Evolutionary conservation across 2,329 filamentous ascomycete genomes (phyloP).

Genomic region (Penicillium sclerotiorum): DNA sequence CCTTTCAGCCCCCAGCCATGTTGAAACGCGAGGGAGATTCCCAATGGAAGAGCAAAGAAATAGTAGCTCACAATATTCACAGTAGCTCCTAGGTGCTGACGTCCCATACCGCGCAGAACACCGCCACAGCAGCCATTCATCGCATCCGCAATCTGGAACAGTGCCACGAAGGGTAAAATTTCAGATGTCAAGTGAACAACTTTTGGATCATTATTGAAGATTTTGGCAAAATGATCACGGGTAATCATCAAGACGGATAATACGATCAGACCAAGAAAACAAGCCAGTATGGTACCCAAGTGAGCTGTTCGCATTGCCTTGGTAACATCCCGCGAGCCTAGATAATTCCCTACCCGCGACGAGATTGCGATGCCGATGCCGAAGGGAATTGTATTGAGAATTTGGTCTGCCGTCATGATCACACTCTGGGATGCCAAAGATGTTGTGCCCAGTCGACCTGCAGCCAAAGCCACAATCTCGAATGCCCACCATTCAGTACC

Average conservation of each 20-base stretch:
- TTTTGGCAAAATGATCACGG: constrained; percentile 70
- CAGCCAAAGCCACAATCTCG: constrained; percentile 82
- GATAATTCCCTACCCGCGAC: constrained; percentile 74
- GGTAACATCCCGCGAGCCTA: constrained; percentile 67
- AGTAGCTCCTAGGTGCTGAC: constrained; percentile 79
- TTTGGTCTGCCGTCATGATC: constrained; percentile 86
- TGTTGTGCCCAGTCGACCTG: constrained; percentile 76
- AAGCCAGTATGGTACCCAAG: constrained; percentile 71
- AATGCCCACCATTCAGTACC: constrained; percentile 96
- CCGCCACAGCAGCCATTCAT: constrained; percentile 85
- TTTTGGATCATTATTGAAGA: constrained; percentile 77
- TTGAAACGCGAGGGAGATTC: constrained; percentile 82
- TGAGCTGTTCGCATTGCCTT: constrained; percentile 75
- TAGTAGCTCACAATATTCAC: constrained; percentile 87
- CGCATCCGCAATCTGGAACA: constrained; percentile 90
- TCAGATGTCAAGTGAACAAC: constrained; percentile 75
- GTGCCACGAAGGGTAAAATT: constrained; percentile 81
- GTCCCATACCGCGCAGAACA: constrained; percentile 77
- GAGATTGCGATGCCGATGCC: constrained; percentile 82
- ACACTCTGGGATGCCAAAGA: constrained; percentile 81
- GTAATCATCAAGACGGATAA: constrained; percentile 70
- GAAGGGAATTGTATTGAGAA: constrained; percentile 84
- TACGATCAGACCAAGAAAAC: constrained; percentile 68
- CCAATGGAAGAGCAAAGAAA: constrained; percentile 75
- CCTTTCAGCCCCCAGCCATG: constrained; percentile 76